These are phyloP conservation scores for Plasmopara muralis DNA, from an alignment of 352 stramenopile genomes.

Conservation along the genomic window DNA sequence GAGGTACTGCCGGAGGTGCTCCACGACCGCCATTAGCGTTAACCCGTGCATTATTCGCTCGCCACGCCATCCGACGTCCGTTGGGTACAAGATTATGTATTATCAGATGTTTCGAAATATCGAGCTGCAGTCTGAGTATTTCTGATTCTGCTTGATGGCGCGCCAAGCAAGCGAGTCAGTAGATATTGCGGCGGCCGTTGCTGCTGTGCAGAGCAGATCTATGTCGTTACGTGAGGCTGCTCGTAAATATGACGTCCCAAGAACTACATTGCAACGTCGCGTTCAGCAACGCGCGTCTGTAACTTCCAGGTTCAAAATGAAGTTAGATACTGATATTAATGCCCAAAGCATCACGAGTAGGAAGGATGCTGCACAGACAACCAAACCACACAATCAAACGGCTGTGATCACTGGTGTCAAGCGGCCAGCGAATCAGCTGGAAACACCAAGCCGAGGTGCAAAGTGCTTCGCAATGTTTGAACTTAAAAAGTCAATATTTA, in stretches of 20 bases:
- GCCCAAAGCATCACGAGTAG: constrained; percentile 17
- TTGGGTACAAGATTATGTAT: constrained; percentile 5
- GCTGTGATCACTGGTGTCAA: constrained; percentile 29
- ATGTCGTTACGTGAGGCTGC: constrained; percentile 73
- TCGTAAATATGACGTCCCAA: constrained; percentile 56
- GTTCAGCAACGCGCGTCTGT: constrained; percentile 18
- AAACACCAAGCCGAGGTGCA: constrained; percentile 25
- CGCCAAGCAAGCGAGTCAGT: constrained; percentile 11
- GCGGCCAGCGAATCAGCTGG: constrained; percentile 37
- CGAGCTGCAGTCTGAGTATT: constrained; percentile 1
- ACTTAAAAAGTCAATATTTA: background rate
- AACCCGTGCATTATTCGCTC: constrained; percentile 14
- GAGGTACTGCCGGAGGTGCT: constrained; percentile 13
- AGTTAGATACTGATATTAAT: constrained; percentile 7
- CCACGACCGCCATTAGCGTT: constrained; percentile 8
- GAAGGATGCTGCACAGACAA: constrained; percentile 9
- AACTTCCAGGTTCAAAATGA: constrained; percentile 7
- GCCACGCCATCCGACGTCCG: constrained; percentile 25
- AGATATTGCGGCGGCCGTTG: constrained; percentile 51
- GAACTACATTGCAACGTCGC: constrained; percentile 75
- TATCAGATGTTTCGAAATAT: constrained; percentile 14
- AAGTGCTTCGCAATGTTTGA: background rate
- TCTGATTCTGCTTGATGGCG: constrained; percentile 13
- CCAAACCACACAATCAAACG: background rate
- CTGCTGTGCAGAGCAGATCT: constrained; percentile 39